Percentiles rank a stretch among this genome's conserved stretches.
phyloP scores from a whole-genome alignment of 208 protist species.

The Porcisia deanei region DNA sequence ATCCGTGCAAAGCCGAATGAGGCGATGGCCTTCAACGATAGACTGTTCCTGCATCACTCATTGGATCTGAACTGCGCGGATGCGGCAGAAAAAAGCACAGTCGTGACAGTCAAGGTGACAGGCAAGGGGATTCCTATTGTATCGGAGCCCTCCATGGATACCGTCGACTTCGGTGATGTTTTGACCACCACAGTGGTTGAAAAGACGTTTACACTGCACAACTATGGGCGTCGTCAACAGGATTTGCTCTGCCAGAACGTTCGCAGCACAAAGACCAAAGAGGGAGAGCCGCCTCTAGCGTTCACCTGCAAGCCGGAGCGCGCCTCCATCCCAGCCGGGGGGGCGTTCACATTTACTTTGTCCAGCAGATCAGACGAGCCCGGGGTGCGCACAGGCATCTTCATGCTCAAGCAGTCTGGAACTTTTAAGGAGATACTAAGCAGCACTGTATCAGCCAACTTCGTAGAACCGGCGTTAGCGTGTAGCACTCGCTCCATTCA shows the following conservation, averaged over 20 bases:
- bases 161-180: conserved; percentile 88
- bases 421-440: conserved; percentile 82
- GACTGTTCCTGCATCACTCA: conserved; percentile 54
- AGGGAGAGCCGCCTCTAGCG: conserved; percentile 58
- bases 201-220: conserved; percentile 75
- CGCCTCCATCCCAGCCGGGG: conserved; percentile 60
- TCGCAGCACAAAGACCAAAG: conserved; percentile 65
- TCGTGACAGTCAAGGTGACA: conserved; percentile 64
- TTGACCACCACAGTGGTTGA: conserved; percentile 79
- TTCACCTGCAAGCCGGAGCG: conserved; percentile 87
- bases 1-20: conserved; percentile 89
- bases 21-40: conserved; percentile 80
- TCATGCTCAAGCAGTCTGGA: conserved; percentile 82
- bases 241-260: conserved; percentile 90
- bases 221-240: conserved; percentile 88
- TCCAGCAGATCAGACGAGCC: conserved; percentile 48
- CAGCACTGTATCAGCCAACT: conserved; percentile 71
- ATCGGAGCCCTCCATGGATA: conserved; percentile 31
- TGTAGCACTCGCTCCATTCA: conserved; percentile 75
- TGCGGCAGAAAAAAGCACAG: conserved; percentile 8
- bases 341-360: conserved; percentile 60
- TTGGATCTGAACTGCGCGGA: not conserved
- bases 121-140: conserved; percentile 94
- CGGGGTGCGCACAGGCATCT: conserved; percentile 73
- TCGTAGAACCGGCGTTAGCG: conserved; percentile 81